These are phyloP conservation scores for Endogone sp. DNA, from an alignment of 192 early-diverging fungal species.

Conservation along the genomic window DNA sequence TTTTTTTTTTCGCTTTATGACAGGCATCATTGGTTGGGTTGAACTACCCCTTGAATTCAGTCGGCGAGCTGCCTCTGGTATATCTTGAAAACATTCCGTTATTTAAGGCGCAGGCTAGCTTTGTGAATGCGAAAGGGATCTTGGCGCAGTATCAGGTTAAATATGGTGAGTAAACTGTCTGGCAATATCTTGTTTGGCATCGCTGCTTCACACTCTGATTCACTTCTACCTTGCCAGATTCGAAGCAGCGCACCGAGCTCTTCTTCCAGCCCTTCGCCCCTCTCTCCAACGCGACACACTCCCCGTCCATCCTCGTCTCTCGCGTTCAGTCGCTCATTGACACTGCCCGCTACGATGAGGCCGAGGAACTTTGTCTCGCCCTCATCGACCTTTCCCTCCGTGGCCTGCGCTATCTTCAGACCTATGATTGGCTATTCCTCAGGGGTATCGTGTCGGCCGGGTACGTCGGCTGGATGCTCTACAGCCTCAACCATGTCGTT, in stretches of 20 bases:
- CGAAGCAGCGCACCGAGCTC: conserved; percentile 72
- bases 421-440: conserved; percentile 95
- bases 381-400: conserved; percentile 66
- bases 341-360: conserved; percentile 54
- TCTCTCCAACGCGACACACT: conserved; percentile 49
- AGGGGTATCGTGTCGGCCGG: conserved; percentile 78
- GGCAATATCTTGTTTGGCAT: not conserved
- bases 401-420: conserved; percentile 93
- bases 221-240: conserved; percentile 31
- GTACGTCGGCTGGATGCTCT: conserved; percentile 88
- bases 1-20: not conserved
- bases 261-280: conserved; percentile 75
- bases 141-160: conserved; percentile 86
- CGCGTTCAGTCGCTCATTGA: conserved; percentile 63
- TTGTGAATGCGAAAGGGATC: conserved; percentile 83
- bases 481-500: conserved; percentile 78
- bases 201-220: not conserved
- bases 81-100: conserved; percentile 71
- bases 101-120: conserved; percentile 71
- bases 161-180: conserved; percentile 38
- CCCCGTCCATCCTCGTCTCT: conserved; percentile 44
- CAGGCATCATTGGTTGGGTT: conserved; percentile 83
- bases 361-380: conserved; percentile 59
- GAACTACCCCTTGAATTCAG: conserved; percentile 89
- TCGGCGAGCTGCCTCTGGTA: conserved; percentile 79